phyloP scores from a whole-genome alignment of 1,139 yeast genomes.

The Pichia sorboxylosa region DNA sequence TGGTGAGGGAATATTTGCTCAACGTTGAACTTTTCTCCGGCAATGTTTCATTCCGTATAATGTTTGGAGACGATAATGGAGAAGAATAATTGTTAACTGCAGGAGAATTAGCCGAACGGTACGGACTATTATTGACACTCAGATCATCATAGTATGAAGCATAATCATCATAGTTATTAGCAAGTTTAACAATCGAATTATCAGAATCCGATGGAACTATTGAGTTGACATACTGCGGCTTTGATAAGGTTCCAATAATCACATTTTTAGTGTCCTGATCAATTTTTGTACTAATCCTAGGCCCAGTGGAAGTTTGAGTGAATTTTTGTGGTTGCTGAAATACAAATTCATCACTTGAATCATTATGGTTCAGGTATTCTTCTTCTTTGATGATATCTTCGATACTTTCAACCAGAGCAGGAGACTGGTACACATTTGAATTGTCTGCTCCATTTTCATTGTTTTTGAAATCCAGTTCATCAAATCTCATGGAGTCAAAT shows the following conservation, averaged over 20 bases:
- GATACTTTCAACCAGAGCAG: constrained; percentile 6
- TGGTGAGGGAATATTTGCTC: background rate
- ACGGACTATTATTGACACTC: no score
- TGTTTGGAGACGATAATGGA: no score
- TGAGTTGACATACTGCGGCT: no score
- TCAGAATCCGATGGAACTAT: constrained; percentile 14
- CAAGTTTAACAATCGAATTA: constrained; percentile 8
- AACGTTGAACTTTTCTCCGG: background rate
- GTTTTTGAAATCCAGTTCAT: constrained; percentile 3
- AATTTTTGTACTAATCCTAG: constrained; percentile 28
- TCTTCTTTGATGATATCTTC: constrained; percentile 10
- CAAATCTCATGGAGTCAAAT: constrained; percentile 6
- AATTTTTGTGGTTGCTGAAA: no score
- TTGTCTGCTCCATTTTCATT: background rate
- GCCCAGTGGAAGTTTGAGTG: constrained; percentile 38
- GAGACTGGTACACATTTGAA: background rate
- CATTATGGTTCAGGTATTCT: constrained; percentile 1
- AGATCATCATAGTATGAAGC: constrained; percentile 2
- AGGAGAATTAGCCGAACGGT: no score
- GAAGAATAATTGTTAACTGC: no score
- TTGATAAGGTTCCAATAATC: constrained; percentile 17
- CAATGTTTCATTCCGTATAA: no score
- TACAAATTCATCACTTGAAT: no score
- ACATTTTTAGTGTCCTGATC: constrained; percentile 20
- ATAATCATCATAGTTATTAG: constrained; percentile 2